These are phyloP conservation scores for Kodamaea sp. DNA, from an alignment of 1,139 yeast genomes.

Conservation along the genomic window DNA sequence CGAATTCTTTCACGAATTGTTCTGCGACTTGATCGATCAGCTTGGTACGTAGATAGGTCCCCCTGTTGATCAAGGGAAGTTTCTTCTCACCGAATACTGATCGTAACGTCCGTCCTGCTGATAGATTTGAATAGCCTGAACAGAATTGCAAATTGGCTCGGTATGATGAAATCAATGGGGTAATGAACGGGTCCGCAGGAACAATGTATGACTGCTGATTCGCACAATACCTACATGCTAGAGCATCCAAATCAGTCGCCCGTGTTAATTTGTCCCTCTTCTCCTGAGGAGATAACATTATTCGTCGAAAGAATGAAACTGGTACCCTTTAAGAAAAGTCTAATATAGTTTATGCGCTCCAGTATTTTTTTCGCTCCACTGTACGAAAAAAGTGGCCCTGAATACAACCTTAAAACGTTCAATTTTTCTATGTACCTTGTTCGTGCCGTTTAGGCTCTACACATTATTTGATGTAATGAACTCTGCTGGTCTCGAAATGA, in stretches of 20 bases:
- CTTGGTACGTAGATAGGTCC: conserved; percentile 75
- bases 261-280: conserved; percentile 54
- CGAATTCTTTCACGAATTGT: conserved; percentile 42
- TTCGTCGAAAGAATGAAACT: too few species aligned
- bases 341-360: too few species aligned
- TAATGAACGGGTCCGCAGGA: conserved; percentile 50
- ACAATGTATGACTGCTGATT: conserved; percentile 52
- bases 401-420: too few species aligned
- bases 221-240: conserved; percentile 70
- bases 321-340: too few species aligned
- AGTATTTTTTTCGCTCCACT: too few species aligned
- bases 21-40: conserved; percentile 59
- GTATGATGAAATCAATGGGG: conserved; percentile 44
- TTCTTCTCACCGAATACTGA: conserved; percentile 48
- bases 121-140: conserved; percentile 40
- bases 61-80: conserved; percentile 78
- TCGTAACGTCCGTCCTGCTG: conserved; percentile 44
- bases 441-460: too few species aligned
- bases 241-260: conserved; percentile 84
- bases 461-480: too few species aligned
- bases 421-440: too few species aligned
- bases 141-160: conserved; percentile 37
- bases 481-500: too few species aligned
- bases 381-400: too few species aligned
- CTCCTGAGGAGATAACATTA: conserved; percentile 39